Base-by-base conservation (phyloP, 352 stramenopile species). In the Peronospora tabacina region DNA sequence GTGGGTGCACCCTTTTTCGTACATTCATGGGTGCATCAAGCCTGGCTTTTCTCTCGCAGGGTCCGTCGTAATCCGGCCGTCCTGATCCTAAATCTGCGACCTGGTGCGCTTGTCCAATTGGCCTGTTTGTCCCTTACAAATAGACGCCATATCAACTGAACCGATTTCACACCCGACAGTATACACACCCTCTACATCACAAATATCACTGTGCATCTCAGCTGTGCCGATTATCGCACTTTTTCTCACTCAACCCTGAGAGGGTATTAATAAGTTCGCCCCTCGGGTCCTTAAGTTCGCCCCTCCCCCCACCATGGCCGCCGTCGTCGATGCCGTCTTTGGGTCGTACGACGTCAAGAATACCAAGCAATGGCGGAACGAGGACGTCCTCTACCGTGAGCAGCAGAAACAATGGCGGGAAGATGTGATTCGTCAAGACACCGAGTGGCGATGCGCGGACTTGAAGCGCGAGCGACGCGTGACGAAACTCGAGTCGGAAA, bases 291-390 rank as follows among this genome's bases (percentile, higher is more conserved):
- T 26, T 26, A 26, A 26, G 22, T 26, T 26, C 22, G 22, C 22
- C 5, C 7, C 1, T 0, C 22, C 2, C n/a, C n/a, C 7, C 24
- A 29, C 7, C 28, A 72, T 87, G 10, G 70, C 73, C 9, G 75
- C 73, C 0, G 70, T 86, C 8, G 74, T 89, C 38, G 74, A 85
- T 51, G 77, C 76, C 26, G 76, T 92, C 44, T 87, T 90, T 56
- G 81, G 78, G 22, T 87, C 79, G 39, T 92, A 92, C 50, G 81
- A 92, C 49, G 63, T 90, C 48, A 87, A 90, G 66, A 83, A 88
- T 61, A 66, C 76, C 61, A 87, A 86, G 70, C 75, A 86, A 49
- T 92, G 81, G 81, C 78, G 81, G 11, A 69, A 89, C 37, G 81
- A 92, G 40, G 81, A 92, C 57, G 22, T 90, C 10, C 50, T 83